Conservation (phyloP, 768 basidiomycete species). For the Cyclocybe cylindracea region DNA sequence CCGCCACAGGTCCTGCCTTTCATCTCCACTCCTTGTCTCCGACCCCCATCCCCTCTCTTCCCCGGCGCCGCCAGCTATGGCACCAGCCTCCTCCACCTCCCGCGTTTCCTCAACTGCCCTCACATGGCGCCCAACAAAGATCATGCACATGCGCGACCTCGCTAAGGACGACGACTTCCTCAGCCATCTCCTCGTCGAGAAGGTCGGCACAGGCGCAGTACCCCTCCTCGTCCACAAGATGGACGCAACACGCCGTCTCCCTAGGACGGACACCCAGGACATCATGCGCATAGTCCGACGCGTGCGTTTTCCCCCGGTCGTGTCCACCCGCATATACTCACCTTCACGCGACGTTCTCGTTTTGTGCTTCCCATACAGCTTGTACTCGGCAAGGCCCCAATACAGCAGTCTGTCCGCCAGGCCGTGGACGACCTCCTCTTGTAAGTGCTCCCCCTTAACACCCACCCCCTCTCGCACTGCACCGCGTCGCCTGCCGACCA, state of each 20-base stretch:
- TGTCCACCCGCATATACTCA: slow-evolving; percentile 15
- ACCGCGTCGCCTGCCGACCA: slow-evolving; percentile 18
- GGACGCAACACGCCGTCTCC: slow-evolving; percentile 75
- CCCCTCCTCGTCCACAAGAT: slow-evolving; percentile 91
- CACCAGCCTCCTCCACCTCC: slow-evolving; percentile 27
- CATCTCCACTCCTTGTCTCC: slow-evolving; percentile 18
- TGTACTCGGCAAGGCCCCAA: slow-evolving; percentile 53
- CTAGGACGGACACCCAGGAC: slow-evolving; percentile 70
- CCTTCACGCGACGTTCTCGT: slow-evolving; percentile 23
- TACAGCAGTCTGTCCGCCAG: slow-evolving; percentile 61
- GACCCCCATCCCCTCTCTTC: slow-evolving; percentile 13
- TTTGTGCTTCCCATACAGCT: slow-evolving; percentile 42
- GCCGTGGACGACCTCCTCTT: slow-evolving; percentile 78
- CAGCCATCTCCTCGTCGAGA: slow-evolving; percentile 86
- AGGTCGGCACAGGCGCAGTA: slow-evolving; percentile 76
- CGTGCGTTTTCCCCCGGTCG: slow-evolving; percentile 45
- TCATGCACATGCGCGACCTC: slow-evolving; percentile 90
- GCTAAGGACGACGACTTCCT: slow-evolving; percentile 91
- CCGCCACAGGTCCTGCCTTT: slow-evolving; percentile 14
- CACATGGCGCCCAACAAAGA: slow-evolving; percentile 80
- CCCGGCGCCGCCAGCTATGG: slow-evolving; percentile 26
- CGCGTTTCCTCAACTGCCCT: slow-evolving; percentile 29
- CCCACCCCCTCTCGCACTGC: slow-evolving; percentile 20
- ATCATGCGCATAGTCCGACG: slow-evolving; percentile 75
- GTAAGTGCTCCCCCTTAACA: slow-evolving; percentile 45